These are phyloP conservation scores for Cutaneotrichosporon sp. DNA, from an alignment of 1,284 basidiomycete species.

Conservation along the genomic window DNA sequence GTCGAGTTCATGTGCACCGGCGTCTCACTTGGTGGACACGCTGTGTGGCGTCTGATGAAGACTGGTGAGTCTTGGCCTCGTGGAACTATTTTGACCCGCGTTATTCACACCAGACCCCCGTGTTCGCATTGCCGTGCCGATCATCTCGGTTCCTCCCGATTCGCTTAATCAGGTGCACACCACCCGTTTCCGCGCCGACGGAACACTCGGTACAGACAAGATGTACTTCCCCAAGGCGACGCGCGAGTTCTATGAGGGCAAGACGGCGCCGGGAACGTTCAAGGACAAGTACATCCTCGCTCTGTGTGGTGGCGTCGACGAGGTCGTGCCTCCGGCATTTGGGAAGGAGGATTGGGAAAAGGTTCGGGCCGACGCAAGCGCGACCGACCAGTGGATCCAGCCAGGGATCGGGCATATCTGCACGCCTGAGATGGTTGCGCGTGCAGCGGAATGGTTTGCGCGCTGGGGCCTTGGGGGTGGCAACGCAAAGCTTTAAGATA, in stretches of 20 bases:
- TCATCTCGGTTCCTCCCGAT: constrained; percentile 21
- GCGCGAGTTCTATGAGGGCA: constrained; percentile 17
- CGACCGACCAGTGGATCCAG: constrained; percentile 17
- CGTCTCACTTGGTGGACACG: constrained; percentile 55
- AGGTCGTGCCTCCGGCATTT: constrained; percentile 36
- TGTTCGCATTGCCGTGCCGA: constrained; percentile 20
- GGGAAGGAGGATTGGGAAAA: constrained; percentile 11
- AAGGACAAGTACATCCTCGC: constrained; percentile 67
- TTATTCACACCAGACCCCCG: constrained; percentile 12
- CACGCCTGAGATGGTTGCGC: constrained; percentile 49
- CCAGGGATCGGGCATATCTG: constrained; percentile 16
- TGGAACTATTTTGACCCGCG: too few relatives aligned
- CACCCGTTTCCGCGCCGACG: constrained; percentile 11
- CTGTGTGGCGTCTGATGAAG: constrained; percentile 23
- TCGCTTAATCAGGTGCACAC: constrained; percentile 19
- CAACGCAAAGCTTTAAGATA: constrained; percentile 5
- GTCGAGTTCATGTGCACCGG: constrained; percentile 64
- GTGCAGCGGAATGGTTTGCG: constrained; percentile 49
- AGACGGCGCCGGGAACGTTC: constrained; percentile 52
- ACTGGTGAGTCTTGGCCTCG: constrained; percentile 1
- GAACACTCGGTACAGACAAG: constrained; percentile 16
- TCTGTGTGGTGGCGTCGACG: constrained; percentile 58
- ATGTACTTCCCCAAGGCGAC: constrained; percentile 18
- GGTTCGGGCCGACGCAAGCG: constrained; percentile 5
- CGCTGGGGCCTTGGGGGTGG: constrained; percentile 3